phyloP scores from a whole-genome alignment of 2,329 filamentous ascomycete species.

The Aureobasidium zeae region DNA sequence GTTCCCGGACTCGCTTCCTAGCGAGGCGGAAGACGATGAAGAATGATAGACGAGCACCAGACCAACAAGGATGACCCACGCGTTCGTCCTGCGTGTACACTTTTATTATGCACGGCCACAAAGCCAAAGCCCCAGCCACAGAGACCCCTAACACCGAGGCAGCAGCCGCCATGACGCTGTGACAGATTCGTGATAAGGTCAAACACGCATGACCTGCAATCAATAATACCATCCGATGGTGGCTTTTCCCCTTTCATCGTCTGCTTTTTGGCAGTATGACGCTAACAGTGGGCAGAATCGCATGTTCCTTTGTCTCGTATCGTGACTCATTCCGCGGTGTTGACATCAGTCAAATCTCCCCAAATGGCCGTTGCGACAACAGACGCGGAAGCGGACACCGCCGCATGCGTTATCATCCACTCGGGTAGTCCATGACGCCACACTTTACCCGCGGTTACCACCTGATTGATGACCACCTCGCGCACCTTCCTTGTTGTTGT shows the following conservation, averaged over 20 bases:
- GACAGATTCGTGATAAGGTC: too few species aligned
- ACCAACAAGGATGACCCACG: constrained; percentile 5
- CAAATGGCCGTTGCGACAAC: constrained; percentile 8
- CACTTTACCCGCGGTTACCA: constrained; percentile 10
- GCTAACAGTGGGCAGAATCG: too few species aligned
- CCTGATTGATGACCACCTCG: constrained; percentile 5
- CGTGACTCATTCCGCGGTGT: constrained; percentile 5
- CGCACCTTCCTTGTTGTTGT: constrained; percentile 11
- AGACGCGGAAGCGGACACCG: constrained; percentile 4
- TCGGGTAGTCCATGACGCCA: constrained; percentile 9
- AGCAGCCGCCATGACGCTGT: not conserved
- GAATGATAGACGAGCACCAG: not conserved
- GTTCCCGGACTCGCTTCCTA: constrained; percentile 34
- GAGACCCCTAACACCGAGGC: constrained; percentile 11
- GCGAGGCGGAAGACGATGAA: constrained; percentile 20
- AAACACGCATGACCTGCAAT: constrained; percentile 13
- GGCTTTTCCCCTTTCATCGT: too few species aligned
- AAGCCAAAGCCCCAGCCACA: not conserved
- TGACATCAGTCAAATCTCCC: too few species aligned
- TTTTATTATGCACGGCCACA: constrained; percentile 7
- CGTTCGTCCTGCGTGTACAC: not conserved
- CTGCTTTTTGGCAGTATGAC: too few species aligned
- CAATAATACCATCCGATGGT: too few species aligned
- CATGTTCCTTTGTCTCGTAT: not conserved
- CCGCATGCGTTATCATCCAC: constrained; percentile 12